phyloP scores from a whole-genome alignment of 352 stramenopile species.

The Globisporangium irregulare region DNA sequence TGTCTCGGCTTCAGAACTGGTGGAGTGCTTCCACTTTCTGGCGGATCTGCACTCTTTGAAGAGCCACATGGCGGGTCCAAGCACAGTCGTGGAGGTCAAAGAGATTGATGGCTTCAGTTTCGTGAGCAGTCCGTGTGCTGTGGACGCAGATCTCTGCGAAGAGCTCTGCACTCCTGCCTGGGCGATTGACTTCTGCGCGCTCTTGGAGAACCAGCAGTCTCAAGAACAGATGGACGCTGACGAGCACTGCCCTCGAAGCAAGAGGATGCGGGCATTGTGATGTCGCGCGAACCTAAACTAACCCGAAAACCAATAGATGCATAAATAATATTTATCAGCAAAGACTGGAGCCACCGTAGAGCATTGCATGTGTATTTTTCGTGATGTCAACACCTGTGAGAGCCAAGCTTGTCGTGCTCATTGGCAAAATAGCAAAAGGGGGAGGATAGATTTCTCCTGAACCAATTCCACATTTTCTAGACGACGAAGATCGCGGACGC shows the following conservation, averaged over 20 bases:
- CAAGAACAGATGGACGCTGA: not conserved
- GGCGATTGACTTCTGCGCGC: conserved; percentile 10
- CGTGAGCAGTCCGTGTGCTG: conserved; percentile 10
- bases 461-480: too few species aligned
- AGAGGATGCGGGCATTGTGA: conserved; percentile 3
- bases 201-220: not conserved
- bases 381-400: not conserved
- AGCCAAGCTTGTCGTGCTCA: too few species aligned
- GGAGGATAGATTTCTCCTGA: too few species aligned
- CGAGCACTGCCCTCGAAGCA: not conserved
- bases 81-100: conserved; percentile 10
- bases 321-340: not conserved
- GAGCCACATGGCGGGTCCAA: not conserved
- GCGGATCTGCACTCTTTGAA: conserved; percentile 1
- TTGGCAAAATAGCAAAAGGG: too few species aligned
- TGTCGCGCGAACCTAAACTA: not conserved
- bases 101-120: conserved; percentile 9
- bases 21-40: conserved; percentile 14
- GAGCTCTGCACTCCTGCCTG: conserved; percentile 5
- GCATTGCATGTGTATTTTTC: not conserved
- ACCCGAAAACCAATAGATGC: not conserved
- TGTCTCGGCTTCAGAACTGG: conserved; percentile 1
- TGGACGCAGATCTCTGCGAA: conserved; percentile 9
- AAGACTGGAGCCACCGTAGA: not conserved
- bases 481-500: too few species aligned